Base-by-base conservation (phyloP, 306 rosid species). In the Gynostemma pentaphyllum region DNA sequence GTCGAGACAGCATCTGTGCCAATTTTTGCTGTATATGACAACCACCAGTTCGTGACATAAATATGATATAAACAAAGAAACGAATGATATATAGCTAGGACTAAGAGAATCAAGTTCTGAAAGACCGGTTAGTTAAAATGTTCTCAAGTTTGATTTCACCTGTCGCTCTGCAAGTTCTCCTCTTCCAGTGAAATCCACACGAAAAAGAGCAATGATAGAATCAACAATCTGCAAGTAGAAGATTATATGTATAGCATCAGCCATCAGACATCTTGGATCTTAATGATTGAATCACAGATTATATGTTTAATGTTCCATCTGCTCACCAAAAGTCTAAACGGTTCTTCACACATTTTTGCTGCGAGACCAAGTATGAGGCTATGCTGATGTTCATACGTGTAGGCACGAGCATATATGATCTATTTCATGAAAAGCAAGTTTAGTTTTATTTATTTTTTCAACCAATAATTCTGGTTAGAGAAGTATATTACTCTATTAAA, bases 131-230 rank as follows among this genome's bases (percentile, higher is more conserved):
- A 14, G 28, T 24, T 4, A 51, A 26, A 66, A n/a, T n/a, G n/a
- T 16, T 36, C 18, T 52, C n/a, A n/a, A n/a, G 26, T 53, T 44
- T 45, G 37, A 74, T 46, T 64, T 56, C 44, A 91, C 96, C 91
- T 92, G 98, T 49, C 98, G 96, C 57, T 92, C 98, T 48, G 98
- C 98, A 45, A 92, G 94, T 76, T 92, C 95, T 74, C 98, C 96
- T 78, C 98, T 84, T 68, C 98, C 96, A 0, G 95, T 70, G 63
- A 92, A 92, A 66, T 92, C 98, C 70, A 88, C 98, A 53, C 94
- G 85, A 78, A 92, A 86, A 50, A 88, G 85, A 54, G 98, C 96
- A 70, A 88, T 92, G 42, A 92, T 84, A 0, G 96, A 86, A 76
- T 88, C 98, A 47, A 92, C 85, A 36, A 88, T 92, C 98, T 88